phyloP scores from a whole-genome alignment of 2,329 filamentous ascomycete genomes.

The Graphium sp. region DNA sequence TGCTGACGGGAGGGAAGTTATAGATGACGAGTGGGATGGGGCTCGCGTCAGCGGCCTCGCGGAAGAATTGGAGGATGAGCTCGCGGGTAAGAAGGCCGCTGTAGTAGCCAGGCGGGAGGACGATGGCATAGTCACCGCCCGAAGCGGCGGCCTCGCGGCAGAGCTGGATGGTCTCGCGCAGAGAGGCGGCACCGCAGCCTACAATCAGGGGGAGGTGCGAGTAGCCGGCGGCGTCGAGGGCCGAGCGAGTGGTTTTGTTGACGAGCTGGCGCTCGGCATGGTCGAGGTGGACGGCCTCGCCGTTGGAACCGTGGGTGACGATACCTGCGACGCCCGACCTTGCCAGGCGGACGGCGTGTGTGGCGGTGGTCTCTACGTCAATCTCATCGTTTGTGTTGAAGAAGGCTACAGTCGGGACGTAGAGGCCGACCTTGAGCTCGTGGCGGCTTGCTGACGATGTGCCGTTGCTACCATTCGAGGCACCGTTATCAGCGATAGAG shows the following conservation, averaged over 20 bases:
- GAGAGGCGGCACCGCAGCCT: slow-evolving; percentile 58
- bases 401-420: slow-evolving; percentile 61
- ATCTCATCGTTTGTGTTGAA: slow-evolving; percentile 49
- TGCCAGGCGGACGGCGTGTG: slow-evolving; percentile 52
- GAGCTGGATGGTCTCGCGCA: slow-evolving; percentile 52
- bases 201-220: slow-evolving; percentile 54
- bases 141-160: slow-evolving; percentile 51
- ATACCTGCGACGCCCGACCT: slow-evolving; percentile 57
- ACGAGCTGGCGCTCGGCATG: slow-evolving; percentile 53
- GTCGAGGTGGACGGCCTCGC: slow-evolving; percentile 65
- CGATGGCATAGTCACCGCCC: slow-evolving; percentile 60
- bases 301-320: slow-evolving; percentile 66
- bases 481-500: too few relatives aligned
- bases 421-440: slow-evolving; percentile 39
- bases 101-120: slow-evolving; percentile 66
- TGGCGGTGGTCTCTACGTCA: slow-evolving; percentile 42
- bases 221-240: slow-evolving; percentile 47
- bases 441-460: too few relatives aligned
- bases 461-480: too few relatives aligned
- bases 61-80: slow-evolving; percentile 35
- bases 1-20: slow-evolving; percentile 43
- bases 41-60: slow-evolving; percentile 36
- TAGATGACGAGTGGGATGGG: slow-evolving; percentile 45
- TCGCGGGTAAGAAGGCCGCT: slow-evolving; percentile 45
- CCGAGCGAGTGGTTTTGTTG: slow-evolving; percentile 51